Percentiles rank a stretch among this genome's conserved stretches.
Conservation (phyloP, 225 moss, liverwort and hornwort species). For the Pleurozium schreberi region DNA sequence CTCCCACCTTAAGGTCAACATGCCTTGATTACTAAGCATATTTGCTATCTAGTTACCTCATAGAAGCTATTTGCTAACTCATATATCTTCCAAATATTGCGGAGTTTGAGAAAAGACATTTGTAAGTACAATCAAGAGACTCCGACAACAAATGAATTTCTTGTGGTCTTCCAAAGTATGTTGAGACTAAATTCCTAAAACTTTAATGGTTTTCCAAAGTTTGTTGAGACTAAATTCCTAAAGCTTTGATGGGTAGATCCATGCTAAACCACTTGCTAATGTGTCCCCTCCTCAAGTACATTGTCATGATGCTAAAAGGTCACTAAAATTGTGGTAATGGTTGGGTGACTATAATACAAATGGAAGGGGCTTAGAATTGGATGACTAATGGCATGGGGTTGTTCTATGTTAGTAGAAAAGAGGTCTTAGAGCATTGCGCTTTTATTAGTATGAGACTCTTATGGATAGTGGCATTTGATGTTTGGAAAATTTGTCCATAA, state of each 20-base stretch:
- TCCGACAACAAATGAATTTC: background rate
- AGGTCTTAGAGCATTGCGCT: no score
- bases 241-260: background rate
- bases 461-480: background rate
- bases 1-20: no score
- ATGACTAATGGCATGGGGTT: background rate
- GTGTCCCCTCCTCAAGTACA: background rate
- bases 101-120: background rate
- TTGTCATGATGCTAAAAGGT: background rate
- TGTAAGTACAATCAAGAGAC: background rate
- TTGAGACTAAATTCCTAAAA: no score
- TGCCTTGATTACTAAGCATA: no score
- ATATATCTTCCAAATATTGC: no score
- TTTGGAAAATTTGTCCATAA: background rate
- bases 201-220: no score
- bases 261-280: background rate
- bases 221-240: background rate
- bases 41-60: no score
- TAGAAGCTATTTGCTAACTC: background rate
- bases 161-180: no score
- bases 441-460: no score
- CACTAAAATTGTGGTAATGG: background rate
- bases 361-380: background rate
- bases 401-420: no score
- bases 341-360: background rate